Evolutionary conservation across 1,284 basidiomycete species (phyloP), one percentile per base, ranked within the genome.

Genomic region (Malassezia psittaci): DNA sequence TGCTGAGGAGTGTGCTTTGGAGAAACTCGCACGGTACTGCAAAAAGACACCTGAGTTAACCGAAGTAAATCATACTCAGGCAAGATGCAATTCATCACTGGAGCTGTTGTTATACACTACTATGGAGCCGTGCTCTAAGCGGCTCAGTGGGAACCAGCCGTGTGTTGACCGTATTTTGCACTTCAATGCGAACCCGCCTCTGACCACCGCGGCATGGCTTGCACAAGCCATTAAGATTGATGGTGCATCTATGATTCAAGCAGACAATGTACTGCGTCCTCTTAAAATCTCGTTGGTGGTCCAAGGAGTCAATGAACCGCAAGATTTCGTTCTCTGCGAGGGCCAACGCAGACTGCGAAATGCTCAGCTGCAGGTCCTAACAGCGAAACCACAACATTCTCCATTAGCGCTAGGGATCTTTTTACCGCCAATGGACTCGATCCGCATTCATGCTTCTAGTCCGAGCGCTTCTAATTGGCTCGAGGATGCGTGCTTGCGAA

Each of bases 261-360:
- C 53, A 37, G 33, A 50, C 16, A 15, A 32, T 19, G 45, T 37
- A 15, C 15, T 48, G 24, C 48, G 47, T 15, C 41, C 41, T 6
- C 24, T 67, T 2, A 78, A 80, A 47, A 80, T 96, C 46, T 80
- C 78, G 48, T 79, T 84, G 11, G 91, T 94, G 60, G 85, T 86
- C 69, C 86, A 96, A 53, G 94, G 93, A 8, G 90, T 88, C 2
- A 81, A 83, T 51, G 94, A 99, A 76, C 94, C 94, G 6, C 83
- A 84, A 51, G 94, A 98, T 76, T 99, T 96, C 75, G 93, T 98
- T 8, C 79, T 84, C 18, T 96, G 93, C 70, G 85, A 93, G 72
- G 91, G 93, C 3, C 85, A 87, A 13, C 79, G 79, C 61, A 83
- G 83, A 64, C 75, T 99, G 60, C 80, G 79, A 65, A 80, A 85